These are phyloP conservation scores for Termitomyces sp. DNA, from an alignment of 768 basidiomycete genomes.

Conservation along the genomic window DNA sequence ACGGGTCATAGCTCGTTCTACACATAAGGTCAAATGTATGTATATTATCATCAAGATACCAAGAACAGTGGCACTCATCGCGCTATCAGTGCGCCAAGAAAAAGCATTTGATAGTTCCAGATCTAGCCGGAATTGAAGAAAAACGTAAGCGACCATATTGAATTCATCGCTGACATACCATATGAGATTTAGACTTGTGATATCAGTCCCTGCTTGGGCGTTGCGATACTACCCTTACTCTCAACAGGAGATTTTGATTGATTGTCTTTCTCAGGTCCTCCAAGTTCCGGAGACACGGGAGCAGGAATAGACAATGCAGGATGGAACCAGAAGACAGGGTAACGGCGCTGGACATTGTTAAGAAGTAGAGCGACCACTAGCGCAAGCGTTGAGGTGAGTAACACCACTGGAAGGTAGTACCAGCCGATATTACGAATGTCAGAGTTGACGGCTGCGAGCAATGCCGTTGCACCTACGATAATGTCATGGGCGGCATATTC, in stretches of 20 bases:
- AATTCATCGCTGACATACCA: background rate
- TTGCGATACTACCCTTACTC: conserved; percentile 1
- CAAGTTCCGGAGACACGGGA: conserved; percentile 12
- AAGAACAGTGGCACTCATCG: background rate
- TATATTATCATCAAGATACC: background rate
- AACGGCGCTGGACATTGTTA: conserved; percentile 48
- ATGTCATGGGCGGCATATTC: background rate
- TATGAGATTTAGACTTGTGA: conserved; percentile 1
- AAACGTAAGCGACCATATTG: background rate
- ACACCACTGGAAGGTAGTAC: conserved; percentile 48
- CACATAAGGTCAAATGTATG: background rate
- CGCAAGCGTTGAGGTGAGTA: conserved; percentile 40
- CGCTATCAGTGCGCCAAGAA: background rate
- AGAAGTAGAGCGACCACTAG: conserved; percentile 39
- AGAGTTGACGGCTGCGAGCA: conserved; percentile 38
- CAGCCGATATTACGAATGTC: conserved; percentile 40
- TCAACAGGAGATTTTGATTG: background rate
- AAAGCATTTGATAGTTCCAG: no score
- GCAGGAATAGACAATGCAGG: conserved; percentile 16
- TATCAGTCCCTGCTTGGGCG: conserved; percentile 1
- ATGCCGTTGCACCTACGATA: conserved; percentile 42
- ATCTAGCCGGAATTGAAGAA: background rate
- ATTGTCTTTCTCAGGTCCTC: conserved; percentile 4
- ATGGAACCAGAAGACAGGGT: conserved; percentile 42
- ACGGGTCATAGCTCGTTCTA: no score